Evolutionary conservation across 345 rosid genomes (phyloP).

Genomic region (Laguncularia racemosa): DNA sequence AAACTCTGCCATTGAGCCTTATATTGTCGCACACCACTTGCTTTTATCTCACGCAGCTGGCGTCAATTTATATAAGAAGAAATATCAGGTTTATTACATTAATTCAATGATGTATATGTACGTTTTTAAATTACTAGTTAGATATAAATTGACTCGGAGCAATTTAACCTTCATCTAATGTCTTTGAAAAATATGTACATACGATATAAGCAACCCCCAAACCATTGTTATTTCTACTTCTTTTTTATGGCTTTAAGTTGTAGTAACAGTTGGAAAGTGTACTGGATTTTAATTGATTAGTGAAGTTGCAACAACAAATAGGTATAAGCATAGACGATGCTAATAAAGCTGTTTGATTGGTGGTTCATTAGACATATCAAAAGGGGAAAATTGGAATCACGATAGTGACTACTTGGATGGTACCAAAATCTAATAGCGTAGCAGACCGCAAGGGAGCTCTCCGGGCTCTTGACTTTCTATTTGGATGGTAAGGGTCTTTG

Average conservation of each 20-base stretch:
- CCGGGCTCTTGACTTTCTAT: slow-evolving; percentile 7
- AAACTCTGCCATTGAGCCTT: slow-evolving; percentile 36
- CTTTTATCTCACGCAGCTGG: slow-evolving; percentile 35
- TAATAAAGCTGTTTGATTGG: too few species aligned
- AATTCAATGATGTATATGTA: too few species aligned
- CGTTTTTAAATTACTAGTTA: too few species aligned
- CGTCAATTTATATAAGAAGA: slow-evolving; percentile 20
- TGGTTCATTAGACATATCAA: slow-evolving; percentile 25
- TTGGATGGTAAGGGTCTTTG: slow-evolving; percentile 23
- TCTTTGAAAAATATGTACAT: too few species aligned
- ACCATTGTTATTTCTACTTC: too few species aligned
- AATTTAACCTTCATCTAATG: too few species aligned
- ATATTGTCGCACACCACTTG: slow-evolving; percentile 25
- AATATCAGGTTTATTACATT: slow-evolving; percentile 24
- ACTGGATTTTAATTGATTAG: neutral
- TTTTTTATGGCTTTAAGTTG: too few species aligned
- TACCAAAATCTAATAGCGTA: slow-evolving; percentile 15
- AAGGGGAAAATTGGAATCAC: slow-evolving; percentile 31
- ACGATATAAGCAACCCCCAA: too few species aligned
- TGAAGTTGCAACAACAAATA: neutral
- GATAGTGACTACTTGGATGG: slow-evolving; percentile 13
- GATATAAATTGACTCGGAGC: too few species aligned
- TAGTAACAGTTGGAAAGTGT: too few species aligned
- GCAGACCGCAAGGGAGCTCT: slow-evolving; percentile 11
- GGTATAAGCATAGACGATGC: neutral